Base-by-base conservation (phyloP, 208 protist genomes). In the Leishmania amazonensis region DNA sequence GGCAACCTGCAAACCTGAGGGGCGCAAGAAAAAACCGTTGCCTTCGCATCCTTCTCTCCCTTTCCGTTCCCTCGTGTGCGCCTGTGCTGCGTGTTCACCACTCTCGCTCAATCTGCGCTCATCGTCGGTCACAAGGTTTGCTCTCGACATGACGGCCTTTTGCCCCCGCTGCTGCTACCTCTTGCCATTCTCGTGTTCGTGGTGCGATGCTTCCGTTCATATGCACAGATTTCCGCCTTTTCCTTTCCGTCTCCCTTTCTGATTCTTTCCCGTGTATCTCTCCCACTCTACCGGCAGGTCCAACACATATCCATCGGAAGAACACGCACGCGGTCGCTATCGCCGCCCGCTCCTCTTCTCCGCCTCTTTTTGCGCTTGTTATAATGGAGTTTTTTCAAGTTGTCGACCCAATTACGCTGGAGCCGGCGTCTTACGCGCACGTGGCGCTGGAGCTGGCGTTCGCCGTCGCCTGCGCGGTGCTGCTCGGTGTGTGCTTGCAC, bases 371-470 rank as follows among this genome's bases (percentile, higher is more conserved):
- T 31, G 3, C 42, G 17, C 42, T 45, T 45, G 9, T 74, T 45
- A 40, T 42, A 75, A 88, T 88, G 87, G 84, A 90, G 31, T 90
- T 90, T 78, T 79, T 88, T 31, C 87, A 88, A 24, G 51, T 86
- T 47, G 75, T 88, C 60, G 79, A 88, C 38, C 64, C 77, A 3
- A 15, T n/a, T 17, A 80, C 78, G 15, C 75, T 88, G 24, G 70
- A 72, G 0, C 57, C 78, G 28, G 24, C 35, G 57, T 82, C 74
- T 2, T 72, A 47, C 24, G 7, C 82, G 58, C 67, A 53, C 45
- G 78, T 86, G 54, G 45, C 77, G 64, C 42, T 81, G 5, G 84
- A 88, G 71, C 51, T 90, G 51, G 72, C 58, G 11, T 17, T 84
- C 45, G 62, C 81, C 3, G 76, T 77, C 2, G 70, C 80, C 9